These are phyloP conservation scores for Teratosphaeria epicoccoides DNA, from an alignment of 2,329 filamentous ascomycete genomes.

Conservation along the genomic window DNA sequence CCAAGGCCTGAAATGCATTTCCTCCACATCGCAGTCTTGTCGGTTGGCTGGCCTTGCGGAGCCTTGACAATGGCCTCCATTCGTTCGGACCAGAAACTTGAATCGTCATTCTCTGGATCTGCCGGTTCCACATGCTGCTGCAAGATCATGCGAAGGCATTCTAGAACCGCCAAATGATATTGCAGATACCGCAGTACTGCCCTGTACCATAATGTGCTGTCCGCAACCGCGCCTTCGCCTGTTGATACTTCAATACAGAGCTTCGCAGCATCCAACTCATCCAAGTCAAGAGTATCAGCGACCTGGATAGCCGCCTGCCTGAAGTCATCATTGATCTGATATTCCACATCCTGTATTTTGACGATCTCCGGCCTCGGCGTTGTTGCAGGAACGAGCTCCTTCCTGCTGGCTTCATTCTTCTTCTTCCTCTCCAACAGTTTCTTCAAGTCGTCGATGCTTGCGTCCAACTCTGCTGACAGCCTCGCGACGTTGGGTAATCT, in stretches of 20 bases:
- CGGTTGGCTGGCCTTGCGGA: slow-evolving; percentile 37
- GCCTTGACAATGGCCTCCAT: slow-evolving; percentile 49
- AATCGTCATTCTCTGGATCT: slow-evolving; percentile 28
- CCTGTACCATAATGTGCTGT: slow-evolving; percentile 63
- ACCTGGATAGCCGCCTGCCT: slow-evolving; percentile 70
- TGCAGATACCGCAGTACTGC: slow-evolving; percentile 83
- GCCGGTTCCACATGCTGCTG: slow-evolving; percentile 40
- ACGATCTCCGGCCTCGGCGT: slow-evolving; percentile 50
- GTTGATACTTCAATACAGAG: slow-evolving; percentile 62
- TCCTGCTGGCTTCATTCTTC: slow-evolving; percentile 65
- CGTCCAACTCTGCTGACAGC: slow-evolving; percentile 54
- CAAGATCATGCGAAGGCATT: slow-evolving; percentile 71
- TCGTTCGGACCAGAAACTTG: slow-evolving; percentile 11
- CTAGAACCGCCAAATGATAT: slow-evolving; percentile 69
- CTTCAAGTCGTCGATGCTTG: slow-evolving; percentile 55
- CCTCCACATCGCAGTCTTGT: slow-evolving; percentile 55
- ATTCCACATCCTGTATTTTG: slow-evolving; percentile 60
- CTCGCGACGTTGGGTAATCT: slow-evolving; percentile 61
- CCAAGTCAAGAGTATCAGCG: slow-evolving; percentile 78
- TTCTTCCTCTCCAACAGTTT: slow-evolving; percentile 63
- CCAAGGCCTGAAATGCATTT: slow-evolving; percentile 68
- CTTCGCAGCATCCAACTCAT: slow-evolving; percentile 74
- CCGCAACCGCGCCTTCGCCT: slow-evolving; percentile 43
- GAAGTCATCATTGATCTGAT: slow-evolving; percentile 75
- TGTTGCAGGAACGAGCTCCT: slow-evolving; percentile 53